Base-by-base conservation (phyloP, 2,329 filamentous ascomycete genomes). In the Penicillium griseofulvum region DNA sequence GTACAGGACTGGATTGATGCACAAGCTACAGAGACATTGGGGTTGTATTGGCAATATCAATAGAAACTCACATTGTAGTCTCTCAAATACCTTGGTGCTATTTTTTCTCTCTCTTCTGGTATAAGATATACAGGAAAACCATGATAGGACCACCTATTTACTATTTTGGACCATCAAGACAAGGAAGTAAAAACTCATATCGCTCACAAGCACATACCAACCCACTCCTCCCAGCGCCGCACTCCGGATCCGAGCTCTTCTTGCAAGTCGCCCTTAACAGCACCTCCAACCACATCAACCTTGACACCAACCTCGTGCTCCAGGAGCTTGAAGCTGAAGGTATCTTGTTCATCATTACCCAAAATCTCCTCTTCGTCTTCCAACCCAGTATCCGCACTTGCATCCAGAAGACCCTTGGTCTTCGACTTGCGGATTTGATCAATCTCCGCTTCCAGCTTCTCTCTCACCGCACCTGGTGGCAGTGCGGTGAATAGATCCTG, bases 401-500 rank as follows among this genome's bases (percentile, higher is more conserved):
- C 91, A 74, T 94, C 90, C 68, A 95, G 73, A 55, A 99, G 74
- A 0, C 91, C 91, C 75, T 89, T 93, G 65, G 87, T 89, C 70
- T 86, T 86, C 38, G 89, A 89, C 54, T 81, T 80, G 45, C 93
- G 84, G 49, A 97, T 88, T 47, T 88, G 84, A 26, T 87, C 85
- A 57, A 97, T 85, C 72, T 97, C 93, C 12, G 81, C 79, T 76
- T 97, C 92, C 14, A 99, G 79, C 60, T 83, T 84, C 50, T 81
- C 81, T 72, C 84, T 87, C 56, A 97, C 89, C 31, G 95, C 79
- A 6, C 83, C 81, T 0, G 89, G 84, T 0, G 94, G 94, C 49
- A 97, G 77, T 8, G 93, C 91, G 0, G 94, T 97, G 71, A 99
- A 99, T 1, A 99, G 81, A 72, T 99, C 94, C 70, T 91, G 83